Conservation (phyloP, 164 flowering plant species). For the Stephania yunnanensis region DNA sequence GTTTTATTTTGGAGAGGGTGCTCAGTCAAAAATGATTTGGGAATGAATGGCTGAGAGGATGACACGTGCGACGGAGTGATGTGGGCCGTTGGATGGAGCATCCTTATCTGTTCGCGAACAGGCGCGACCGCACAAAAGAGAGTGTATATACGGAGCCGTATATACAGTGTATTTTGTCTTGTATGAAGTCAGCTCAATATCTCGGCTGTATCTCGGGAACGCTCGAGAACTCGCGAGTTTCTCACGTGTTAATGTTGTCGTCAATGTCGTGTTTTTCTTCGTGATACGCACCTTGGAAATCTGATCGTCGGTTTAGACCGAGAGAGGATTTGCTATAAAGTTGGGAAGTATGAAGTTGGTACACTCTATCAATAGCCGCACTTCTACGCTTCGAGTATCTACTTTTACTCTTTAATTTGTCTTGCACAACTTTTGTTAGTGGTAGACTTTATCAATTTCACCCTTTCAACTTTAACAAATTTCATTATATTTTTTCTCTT, state of each 20-base stretch:
- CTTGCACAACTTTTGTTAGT: too few relatives aligned
- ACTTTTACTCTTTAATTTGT: too few relatives aligned
- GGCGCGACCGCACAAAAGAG: slow-evolving; percentile 43
- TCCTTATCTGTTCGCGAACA: slow-evolving; percentile 38
- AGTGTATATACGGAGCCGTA: slow-evolving; percentile 7
- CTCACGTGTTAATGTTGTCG: neutral
- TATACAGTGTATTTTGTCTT: neutral
- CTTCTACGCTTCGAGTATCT: too few relatives aligned
- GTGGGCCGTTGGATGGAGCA: slow-evolving; percentile 27
- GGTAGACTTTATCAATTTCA: too few relatives aligned
- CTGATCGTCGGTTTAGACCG: too few relatives aligned
- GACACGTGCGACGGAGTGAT: slow-evolving; percentile 21
- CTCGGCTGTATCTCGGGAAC: neutral
- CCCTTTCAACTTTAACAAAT: too few relatives aligned
- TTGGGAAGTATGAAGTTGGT: too few relatives aligned
- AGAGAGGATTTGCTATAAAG: too few relatives aligned
- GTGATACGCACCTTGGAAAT: too few relatives aligned
- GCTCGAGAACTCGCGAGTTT: neutral
- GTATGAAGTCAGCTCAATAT: neutral
- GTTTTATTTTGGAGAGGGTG: slow-evolving; percentile 16
- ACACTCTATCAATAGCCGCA: too few relatives aligned
- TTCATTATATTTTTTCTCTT: too few relatives aligned
- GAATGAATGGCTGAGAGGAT: neutral
- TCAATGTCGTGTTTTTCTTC: too few relatives aligned
- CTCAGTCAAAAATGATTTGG: slow-evolving; percentile 5